Base-by-base conservation (phyloP, 495 filamentous ascomycete genomes). In the Aspergillus asperescens region DNA sequence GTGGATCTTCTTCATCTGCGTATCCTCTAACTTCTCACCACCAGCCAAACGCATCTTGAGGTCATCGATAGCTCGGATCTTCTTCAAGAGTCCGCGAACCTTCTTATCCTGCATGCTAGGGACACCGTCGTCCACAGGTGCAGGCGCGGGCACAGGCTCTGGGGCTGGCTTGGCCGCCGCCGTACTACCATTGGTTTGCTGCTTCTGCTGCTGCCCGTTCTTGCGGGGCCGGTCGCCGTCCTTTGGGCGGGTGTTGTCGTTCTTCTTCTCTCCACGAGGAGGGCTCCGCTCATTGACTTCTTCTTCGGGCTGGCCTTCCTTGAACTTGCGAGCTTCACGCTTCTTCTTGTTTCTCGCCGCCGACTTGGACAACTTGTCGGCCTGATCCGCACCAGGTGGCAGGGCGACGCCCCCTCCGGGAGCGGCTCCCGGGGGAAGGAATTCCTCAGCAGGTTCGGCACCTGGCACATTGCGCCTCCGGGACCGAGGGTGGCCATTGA, bases 261-360 rank as follows among this genome's bases (percentile, higher is more conserved):
- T 76, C 16, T 74, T 57, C 58, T 70, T 69, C 29, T 70, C 68
- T 60, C 78, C 78, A 42, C 81, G 76, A 56, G 88, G 82, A 19
- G 88, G 87, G 63, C 85, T 88, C 46, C 67, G 49, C 32, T 50
- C 35, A 15, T 10, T 29, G 35, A 28, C 31, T 12, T 19, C 46
- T 27, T 50, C 55, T 5, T 52, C 62, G 56, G 81, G 83, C 18
- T 77, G 77, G 10, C 78, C 87, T 5, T 91, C 88, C 67, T 90
- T 93, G 23, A 82, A 81, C 70, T 96, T 97, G 78, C 94, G 96
- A 48, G 90, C 91, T 64, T 95, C 90, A 29, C 92, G 80, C 80
- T 98, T 98, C 81, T 96, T 97, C 83, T 96, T 96, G 75, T 97
- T 98, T 76, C 96, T 95, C 46, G 91, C 71, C 0, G 91, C 93